Evolutionary conservation across 2,329 filamentous ascomycete species (phyloP).

Genomic region (Cylindrodendrum hubeiense): DNA sequence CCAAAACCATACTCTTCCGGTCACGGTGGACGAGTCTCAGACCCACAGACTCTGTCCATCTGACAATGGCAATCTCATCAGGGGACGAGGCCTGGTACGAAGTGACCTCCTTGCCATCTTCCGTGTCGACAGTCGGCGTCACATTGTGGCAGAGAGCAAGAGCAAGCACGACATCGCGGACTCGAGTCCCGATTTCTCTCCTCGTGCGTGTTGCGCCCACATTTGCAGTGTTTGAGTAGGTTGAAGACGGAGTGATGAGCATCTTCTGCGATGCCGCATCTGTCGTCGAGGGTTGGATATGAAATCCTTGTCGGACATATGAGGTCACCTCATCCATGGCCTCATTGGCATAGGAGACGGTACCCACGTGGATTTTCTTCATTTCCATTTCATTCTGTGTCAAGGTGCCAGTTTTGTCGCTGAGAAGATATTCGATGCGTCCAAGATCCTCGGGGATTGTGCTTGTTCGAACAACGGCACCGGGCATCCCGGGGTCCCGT

Average conservation of each 20-base stretch:
- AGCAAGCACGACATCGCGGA: slow-evolving; percentile 92
- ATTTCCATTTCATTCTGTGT: slow-evolving; percentile 99
- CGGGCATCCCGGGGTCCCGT: slow-evolving; percentile 87
- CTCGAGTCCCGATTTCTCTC: slow-evolving; percentile 92
- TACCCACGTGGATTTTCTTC: slow-evolving; percentile 98
- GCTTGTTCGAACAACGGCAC: slow-evolving; percentile 93
- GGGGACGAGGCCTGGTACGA: slow-evolving; percentile 97
- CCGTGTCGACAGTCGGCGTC: slow-evolving; percentile 84
- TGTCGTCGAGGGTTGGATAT: slow-evolving; percentile 61
- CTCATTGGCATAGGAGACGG: slow-evolving; percentile 97
- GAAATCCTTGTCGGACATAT: slow-evolving; percentile 88
- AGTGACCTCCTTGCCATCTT: slow-evolving; percentile 80
- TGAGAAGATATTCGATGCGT: slow-evolving; percentile 94
- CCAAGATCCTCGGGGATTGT: slow-evolving; percentile 98
- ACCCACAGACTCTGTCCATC: slow-evolving; percentile 94
- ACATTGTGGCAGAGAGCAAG: slow-evolving; percentile 97
- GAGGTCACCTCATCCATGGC: slow-evolving; percentile 97
- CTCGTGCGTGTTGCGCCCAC: slow-evolving; percentile 82
- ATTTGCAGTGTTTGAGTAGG: slow-evolving; percentile 71
- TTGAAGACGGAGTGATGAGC: slow-evolving; percentile 82
- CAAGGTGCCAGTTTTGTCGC: slow-evolving; percentile 97
- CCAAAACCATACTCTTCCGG: slow-evolving; percentile 85
- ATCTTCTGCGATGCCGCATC: slow-evolving; percentile 58
- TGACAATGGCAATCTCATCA: slow-evolving; percentile 97
- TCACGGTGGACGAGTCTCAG: slow-evolving; percentile 88